A percentile compares a stretch with the other conserved stretches of the same genome.
These are phyloP conservation scores for Arachis monticola DNA, from an alignment of 331 rosid genomes.

Conservation along the genomic window DNA sequence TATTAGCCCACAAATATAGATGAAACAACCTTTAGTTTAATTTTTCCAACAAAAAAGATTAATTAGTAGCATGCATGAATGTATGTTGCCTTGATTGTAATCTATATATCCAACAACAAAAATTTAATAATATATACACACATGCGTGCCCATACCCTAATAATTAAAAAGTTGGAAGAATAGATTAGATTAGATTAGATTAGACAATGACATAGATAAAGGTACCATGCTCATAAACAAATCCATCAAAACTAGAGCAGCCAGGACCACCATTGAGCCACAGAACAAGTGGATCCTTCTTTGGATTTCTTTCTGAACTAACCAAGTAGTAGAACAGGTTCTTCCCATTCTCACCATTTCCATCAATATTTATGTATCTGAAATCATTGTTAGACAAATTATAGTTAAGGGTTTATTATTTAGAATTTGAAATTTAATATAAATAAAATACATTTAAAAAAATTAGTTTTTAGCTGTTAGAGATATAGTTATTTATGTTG, in stretches of 20 bases:
- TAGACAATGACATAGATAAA: conserved; percentile 7
- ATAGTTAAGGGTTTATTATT: no score
- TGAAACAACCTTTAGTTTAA: background rate
- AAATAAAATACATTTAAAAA: no score
- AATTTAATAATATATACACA: background rate
- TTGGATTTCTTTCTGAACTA: conserved; percentile 67
- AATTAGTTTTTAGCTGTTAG: no score
- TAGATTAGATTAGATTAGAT: conserved; percentile 20
- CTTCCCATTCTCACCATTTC: conserved; percentile 53
- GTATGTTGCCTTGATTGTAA: no score
- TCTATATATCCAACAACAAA: no score
- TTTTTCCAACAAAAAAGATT: background rate
- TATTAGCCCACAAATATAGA: background rate
- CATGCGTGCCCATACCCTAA: conserved; percentile 14
- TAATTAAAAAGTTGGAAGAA: background rate
- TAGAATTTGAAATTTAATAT: no score
- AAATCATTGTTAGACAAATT: background rate
- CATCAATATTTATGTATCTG: conserved; percentile 46
- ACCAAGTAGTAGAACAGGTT: conserved; percentile 78
- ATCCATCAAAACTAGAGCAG: conserved; percentile 91
- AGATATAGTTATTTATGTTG: no score
- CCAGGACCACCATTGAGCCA: conserved; percentile 98
- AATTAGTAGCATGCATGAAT: no score
- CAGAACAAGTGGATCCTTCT: conserved; percentile 77
- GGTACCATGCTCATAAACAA: conserved; percentile 81